A percentile compares a stretch with the other conserved stretches of the same genome.
Evolutionary conservation across 73 alveolate genomes (phyloP).

Genomic region (Symbiodinium natans): DNA sequence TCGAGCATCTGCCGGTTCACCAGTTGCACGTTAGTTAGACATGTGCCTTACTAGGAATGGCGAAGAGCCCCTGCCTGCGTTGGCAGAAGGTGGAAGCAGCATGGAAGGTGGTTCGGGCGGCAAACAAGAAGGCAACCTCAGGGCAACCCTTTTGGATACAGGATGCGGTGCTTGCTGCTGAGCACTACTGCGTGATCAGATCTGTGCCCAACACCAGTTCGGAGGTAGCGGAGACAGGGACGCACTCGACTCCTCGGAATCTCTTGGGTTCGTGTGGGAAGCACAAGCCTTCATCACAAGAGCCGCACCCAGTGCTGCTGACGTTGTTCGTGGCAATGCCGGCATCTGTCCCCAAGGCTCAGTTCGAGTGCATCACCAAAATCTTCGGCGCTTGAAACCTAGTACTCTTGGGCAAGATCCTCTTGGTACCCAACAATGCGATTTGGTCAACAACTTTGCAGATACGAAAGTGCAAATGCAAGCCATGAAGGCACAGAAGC

Average conservation of each 20-base stretch:
- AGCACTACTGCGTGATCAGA: too few relatives aligned
- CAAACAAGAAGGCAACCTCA: slow-evolving; percentile 32
- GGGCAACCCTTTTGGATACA: too few relatives aligned
- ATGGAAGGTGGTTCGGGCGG: slow-evolving; percentile 61
- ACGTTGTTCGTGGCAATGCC: neutral
- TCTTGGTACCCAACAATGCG: too few relatives aligned
- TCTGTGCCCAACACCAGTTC: slow-evolving; percentile 9
- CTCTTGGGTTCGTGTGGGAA: neutral
- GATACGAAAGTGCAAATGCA: too few relatives aligned
- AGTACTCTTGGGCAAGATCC: too few relatives aligned
- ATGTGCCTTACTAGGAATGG: too few relatives aligned
- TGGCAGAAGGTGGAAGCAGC: slow-evolving; percentile 47
- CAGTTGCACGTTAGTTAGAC: too few relatives aligned
- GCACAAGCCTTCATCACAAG: neutral
- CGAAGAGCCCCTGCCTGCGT: neutral
- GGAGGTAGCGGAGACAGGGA: slow-evolving; percentile 81
- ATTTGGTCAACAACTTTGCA: too few relatives aligned
- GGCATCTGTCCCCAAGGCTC: too few relatives aligned
- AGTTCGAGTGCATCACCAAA: neutral
- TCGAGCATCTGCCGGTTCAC: too few relatives aligned
- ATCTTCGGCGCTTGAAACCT: neutral
- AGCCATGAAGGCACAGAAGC: too few relatives aligned
- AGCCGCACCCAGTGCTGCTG: neutral
- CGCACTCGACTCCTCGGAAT: slow-evolving; percentile 31
- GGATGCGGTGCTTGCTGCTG: too few relatives aligned